Evolutionary conservation across 768 basidiomycete genomes (phyloP), one percentile per base, ranked within the genome.

Genomic region (Russula olivacea): DNA sequence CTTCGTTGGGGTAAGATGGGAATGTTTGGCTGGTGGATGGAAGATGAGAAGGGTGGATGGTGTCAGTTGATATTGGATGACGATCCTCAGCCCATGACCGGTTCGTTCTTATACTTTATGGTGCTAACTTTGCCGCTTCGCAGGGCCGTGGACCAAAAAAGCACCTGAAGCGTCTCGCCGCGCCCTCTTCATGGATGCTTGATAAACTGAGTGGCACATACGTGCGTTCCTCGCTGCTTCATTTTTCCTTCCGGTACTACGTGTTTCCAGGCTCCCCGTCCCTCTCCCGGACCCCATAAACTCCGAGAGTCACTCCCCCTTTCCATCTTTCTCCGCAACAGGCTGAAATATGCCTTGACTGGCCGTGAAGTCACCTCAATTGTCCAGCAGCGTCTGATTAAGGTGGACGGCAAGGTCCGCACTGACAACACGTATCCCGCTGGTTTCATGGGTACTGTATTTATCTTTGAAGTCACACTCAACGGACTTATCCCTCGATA

Each of bases 101-200:
- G 61, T 61, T 40, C 52, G 43, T 58, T 61, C 58, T 67, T 41
- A 25, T 45, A 34, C 25, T 48, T 38, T 49, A 19, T 30, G 51
- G 40, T 61, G 56, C 73, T 74, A 57, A 73, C 54, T 7, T 34
- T n/a, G 15, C 11, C 4, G 34, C 72, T 69, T 69, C 69, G 23
- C 69, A 97, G 95, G 93, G 85, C 74, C 89, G 95, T 77, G 95
- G 95, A 87, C 95, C 95, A 68, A 97, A 91, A 89, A 97, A 97
- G 80, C 95, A 98, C 76, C 85, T 98, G 81, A 98, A 98, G 85
- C 91, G 96, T 74, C 85, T 98, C 64, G 87, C 88, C 69, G 97
- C 97, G 66, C 97, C 97, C 67, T 96, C 93, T 52, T 89, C 93
- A 81, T 99, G 97, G 97, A 98, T 99, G 95, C 84, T 99, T 68